Evolutionary conservation across 2,329 filamentous ascomycete genomes (phyloP), one percentile per base, ranked within the genome.

Genomic region (Sporothrix variecibatus): DNA sequence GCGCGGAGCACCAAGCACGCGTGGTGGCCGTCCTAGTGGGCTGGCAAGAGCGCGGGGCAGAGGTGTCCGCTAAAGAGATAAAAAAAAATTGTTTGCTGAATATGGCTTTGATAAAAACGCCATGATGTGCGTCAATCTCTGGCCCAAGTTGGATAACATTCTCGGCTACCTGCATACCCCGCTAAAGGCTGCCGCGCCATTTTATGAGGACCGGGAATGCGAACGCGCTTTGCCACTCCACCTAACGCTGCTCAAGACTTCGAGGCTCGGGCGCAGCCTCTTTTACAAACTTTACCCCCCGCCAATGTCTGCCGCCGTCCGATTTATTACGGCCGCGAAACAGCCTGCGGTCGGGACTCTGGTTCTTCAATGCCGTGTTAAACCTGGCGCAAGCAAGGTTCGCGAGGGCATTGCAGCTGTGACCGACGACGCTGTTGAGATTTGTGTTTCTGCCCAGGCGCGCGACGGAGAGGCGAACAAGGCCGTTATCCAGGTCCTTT

Each of bases 401-500:
- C 87, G 90, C 46, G 87, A 92, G 77, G 91, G 91, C 17, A 84
- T 94, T 62, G 79, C 83, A 2, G 84, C 85, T 0, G 81, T 94
- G 3, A 86, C 86, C 0, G 85, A 89, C 31, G 85, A 88, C 7
- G 83, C 82, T 1, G 86, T 94, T 65, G 87, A 92, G 75, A 80
- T 94, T 0, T 91, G 90, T 67, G 91, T 93, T 2, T 82, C 91
- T 0, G 91, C 90, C 0, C 90, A 87, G 76, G 86, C 92, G 12
- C 86, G 87, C 75, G 90, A 93, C 17, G 91, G 91, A 17, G 90
- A 92, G 79, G 89, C 92, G 5, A 94, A 94, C 79, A 88, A 87
- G 79, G 91, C 91, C 4, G 89, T 93, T 2, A 82, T 89, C 68
- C 84, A 87, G 51, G 82, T 93, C 4, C 82, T 94, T 73, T 90